A percentile compares a stretch with the other conserved stretches of the same genome.
These are phyloP conservation scores for Pueraria montana DNA, from an alignment of 306 rosid species.

Conservation along the genomic window DNA sequence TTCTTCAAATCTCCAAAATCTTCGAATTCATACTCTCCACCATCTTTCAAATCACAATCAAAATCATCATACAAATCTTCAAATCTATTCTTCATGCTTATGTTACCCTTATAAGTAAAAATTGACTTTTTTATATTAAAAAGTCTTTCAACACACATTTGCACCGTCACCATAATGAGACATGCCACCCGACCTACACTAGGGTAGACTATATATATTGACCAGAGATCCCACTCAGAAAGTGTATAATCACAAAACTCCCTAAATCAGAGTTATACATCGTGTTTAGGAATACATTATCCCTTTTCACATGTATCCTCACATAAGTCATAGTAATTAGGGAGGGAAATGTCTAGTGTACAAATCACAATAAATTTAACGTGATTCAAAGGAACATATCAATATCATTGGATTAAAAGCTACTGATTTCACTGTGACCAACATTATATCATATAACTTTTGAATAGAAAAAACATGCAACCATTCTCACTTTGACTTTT, in stretches of 20 bases:
- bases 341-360: no score
- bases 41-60: conserved; percentile 20
- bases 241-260: background rate
- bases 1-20: conserved; percentile 8
- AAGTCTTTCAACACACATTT: background rate
- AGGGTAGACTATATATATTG: background rate
- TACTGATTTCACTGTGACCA: no score
- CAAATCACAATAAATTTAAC: no score
- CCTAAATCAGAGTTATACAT: background rate
- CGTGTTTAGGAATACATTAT: background rate
- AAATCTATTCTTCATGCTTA: background rate
- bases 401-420: no score
- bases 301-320: background rate
- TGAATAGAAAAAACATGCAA: background rate
- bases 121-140: background rate
- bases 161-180: background rate
- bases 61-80: conserved; percentile 17
- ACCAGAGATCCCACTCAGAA: background rate
- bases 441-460: no score
- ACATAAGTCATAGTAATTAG: background rate
- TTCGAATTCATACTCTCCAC: background rate
- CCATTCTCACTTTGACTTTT: background rate
- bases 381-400: background rate
- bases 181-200: background rate
- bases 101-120: conserved; percentile 12